Evolutionary conservation across 257 asterid genomes (phyloP), one percentile per base, ranked within the genome.

Genomic region (Solanum sejunctum): DNA sequence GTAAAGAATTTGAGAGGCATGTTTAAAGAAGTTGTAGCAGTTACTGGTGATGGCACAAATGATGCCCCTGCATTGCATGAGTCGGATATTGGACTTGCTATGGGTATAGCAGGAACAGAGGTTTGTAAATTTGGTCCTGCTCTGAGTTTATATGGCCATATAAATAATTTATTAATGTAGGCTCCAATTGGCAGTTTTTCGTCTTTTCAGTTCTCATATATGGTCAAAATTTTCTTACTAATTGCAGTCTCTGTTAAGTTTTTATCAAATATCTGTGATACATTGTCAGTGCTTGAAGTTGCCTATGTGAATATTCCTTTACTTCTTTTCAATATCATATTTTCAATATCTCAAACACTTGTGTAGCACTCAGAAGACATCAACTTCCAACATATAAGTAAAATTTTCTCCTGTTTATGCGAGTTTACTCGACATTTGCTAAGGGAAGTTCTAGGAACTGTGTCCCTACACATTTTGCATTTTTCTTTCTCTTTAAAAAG

Each of bases 1-100:
- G 99, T 94, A 80, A 94, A 92, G 92, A 91, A 91, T 70, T 87
- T 93, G 49, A 91, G 97, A 90, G 90, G 90, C 79, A 85, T 69
- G 90, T 93, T 91, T 80, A 85, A 80, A 89, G 97, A 97, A 88
- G 99, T 97, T 39, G 98, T 95, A 85, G 99, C 99, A 70, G 99
- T 90, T 64, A 90, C 92, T 6, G 92, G 92, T 60, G 92, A 90
- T 84, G 92, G 92, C 54, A 88, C 92, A 21, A 90, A 90, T 60
- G 92, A 90, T 86, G 91, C 92, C 43, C 92, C 92, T 56, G 92
- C 92, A 51, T 80, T 90, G 87, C 90, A 88, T 69, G 91, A 88
- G 83, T 88, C 92, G 58, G 92, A 90, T 69, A 88, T 88, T 64
- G 92, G 92, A 71, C 89, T 90, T 86, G 90, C 92, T 39, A 88